A percentile compares a stretch with the other conserved stretches of the same genome.
Conservation (phyloP, 2,329 filamentous ascomycete genomes). For the Daldinia sp. region DNA sequence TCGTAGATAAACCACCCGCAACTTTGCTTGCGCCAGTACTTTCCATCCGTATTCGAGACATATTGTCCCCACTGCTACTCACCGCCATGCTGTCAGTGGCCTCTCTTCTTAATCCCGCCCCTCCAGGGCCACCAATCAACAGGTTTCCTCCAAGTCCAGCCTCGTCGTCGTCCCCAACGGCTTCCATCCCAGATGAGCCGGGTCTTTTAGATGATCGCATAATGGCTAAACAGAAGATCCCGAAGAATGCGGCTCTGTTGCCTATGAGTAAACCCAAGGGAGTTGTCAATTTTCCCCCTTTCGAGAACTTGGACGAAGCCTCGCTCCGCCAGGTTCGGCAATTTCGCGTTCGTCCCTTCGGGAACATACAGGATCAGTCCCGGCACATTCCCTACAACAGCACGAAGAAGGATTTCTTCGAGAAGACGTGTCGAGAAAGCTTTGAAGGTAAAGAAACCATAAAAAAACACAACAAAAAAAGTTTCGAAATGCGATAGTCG, state of each 20-base stretch:
- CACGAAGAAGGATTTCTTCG: constrained; percentile 87
- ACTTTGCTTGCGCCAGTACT: constrained; percentile 45
- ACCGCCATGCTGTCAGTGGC: constrained; percentile 69
- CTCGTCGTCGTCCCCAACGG: constrained; percentile 49
- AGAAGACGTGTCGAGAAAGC: constrained; percentile 85
- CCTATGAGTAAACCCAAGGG: constrained; percentile 70
- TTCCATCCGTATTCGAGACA: constrained; percentile 53
- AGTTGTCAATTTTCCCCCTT: constrained; percentile 76
- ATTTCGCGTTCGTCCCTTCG: constrained; percentile 73
- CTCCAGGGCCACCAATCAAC: constrained; percentile 53
- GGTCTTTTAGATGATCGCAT: constrained; percentile 42
- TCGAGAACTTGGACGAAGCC: constrained; percentile 69
- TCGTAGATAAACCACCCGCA: constrained; percentile 36
- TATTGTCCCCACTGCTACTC: constrained; percentile 43
- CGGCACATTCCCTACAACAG: constrained; percentile 93
- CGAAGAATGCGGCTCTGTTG: constrained; percentile 71
- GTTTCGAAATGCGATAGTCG: constrained; percentile 1
- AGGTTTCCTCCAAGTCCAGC: constrained; percentile 54
- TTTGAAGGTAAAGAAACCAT: constrained; percentile 75
- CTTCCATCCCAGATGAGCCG: constrained; percentile 47
- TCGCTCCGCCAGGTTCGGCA: constrained; percentile 65
- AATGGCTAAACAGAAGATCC: constrained; percentile 63
- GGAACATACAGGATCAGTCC: constrained; percentile 67
- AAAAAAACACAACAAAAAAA: constrained; percentile 7
- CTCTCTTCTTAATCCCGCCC: constrained; percentile 71